These are phyloP conservation scores for Sherardia arvensis DNA, from an alignment of 257 asterid genomes.

Conservation along the genomic window DNA sequence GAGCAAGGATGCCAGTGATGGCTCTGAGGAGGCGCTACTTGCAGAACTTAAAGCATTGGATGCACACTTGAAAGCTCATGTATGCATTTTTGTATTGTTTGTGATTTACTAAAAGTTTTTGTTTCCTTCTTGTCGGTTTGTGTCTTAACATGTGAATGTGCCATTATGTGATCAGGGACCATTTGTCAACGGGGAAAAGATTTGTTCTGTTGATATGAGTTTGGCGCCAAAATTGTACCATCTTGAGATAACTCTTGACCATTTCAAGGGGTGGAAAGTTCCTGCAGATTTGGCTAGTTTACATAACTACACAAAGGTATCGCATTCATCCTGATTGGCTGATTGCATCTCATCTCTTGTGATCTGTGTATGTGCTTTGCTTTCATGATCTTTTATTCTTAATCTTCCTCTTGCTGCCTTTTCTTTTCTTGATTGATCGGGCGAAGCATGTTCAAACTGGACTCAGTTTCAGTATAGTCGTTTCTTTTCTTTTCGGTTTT, in stretches of 20 bases:
- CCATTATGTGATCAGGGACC: slow-evolving; percentile 42
- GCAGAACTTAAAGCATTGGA: slow-evolving; percentile 65
- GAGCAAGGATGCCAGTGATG: slow-evolving; percentile 72
- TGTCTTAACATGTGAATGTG: not conserved
- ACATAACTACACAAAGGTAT: slow-evolving; percentile 55
- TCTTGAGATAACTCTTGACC: slow-evolving; percentile 58
- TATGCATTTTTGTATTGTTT: slow-evolving; percentile 14
- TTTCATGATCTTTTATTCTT: not conserved
- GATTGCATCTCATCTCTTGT: not conserved
- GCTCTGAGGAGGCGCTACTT: slow-evolving; percentile 56
- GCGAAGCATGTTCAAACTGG: not conserved
- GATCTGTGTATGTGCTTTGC: not conserved
- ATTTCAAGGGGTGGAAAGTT: slow-evolving; percentile 61
- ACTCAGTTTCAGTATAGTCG: not conserved
- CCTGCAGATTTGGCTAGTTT: slow-evolving; percentile 55
- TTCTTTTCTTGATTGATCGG: not conserved
- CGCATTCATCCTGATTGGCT: not conserved
- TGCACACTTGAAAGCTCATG: slow-evolving; percentile 62
- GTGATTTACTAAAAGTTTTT: not conserved
- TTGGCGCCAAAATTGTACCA: slow-evolving; percentile 74
- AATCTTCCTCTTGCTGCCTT: not conserved
- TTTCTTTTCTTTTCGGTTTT: not conserved
- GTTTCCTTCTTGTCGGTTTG: not conserved
- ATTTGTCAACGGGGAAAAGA: slow-evolving; percentile 46
- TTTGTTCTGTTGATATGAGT: slow-evolving; percentile 60